A percentile compares a stretch with the other conserved stretches of the same genome.
Evolutionary conservation across 1,284 basidiomycete species (phyloP).

Genomic region (Papiliotrema flavescens): DNA sequence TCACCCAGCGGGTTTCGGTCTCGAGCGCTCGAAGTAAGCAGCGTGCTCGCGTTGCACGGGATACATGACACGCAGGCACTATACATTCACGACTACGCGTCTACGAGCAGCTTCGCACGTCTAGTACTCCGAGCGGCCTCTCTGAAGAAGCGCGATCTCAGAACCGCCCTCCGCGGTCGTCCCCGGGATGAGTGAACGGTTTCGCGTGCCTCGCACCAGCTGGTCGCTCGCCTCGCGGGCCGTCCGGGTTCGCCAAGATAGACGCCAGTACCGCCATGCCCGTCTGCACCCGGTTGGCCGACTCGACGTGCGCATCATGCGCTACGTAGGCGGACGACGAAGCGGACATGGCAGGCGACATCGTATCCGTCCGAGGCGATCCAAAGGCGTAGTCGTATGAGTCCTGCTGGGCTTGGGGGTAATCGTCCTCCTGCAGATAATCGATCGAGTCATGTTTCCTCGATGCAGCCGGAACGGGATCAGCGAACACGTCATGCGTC

Average conservation of each 20-base stretch:
- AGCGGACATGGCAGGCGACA: not conserved
- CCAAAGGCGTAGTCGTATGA: not conserved
- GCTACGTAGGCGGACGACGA: conserved; percentile 83
- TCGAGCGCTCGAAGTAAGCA: too few relatives aligned
- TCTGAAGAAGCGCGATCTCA: not conserved
- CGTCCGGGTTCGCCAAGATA: conserved; percentile 19
- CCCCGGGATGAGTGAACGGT: conserved; percentile 3
- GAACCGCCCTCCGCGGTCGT: too few relatives aligned
- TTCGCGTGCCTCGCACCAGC: not conserved
- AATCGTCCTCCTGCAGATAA: conserved; percentile 5
- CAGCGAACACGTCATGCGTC: conserved; percentile 5
- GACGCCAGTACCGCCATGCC: conserved; percentile 27
- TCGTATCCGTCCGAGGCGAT: not conserved
- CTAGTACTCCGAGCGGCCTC: too few relatives aligned
- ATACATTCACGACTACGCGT: too few relatives aligned
- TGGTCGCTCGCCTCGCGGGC: not conserved
- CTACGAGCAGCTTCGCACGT: too few relatives aligned
- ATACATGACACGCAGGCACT: too few relatives aligned
- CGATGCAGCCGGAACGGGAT: conserved; percentile 5
- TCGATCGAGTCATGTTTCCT: conserved; percentile 18
- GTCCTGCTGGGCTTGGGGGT: not conserved
- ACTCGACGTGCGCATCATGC: conserved; percentile 51
- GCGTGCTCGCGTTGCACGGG: too few relatives aligned
- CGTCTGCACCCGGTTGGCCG: conserved; percentile 14
- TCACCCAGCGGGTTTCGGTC: too few relatives aligned